Conservation (phyloP, 768 basidiomycete genomes). For the Cantharellus cinnabarinus region DNA sequence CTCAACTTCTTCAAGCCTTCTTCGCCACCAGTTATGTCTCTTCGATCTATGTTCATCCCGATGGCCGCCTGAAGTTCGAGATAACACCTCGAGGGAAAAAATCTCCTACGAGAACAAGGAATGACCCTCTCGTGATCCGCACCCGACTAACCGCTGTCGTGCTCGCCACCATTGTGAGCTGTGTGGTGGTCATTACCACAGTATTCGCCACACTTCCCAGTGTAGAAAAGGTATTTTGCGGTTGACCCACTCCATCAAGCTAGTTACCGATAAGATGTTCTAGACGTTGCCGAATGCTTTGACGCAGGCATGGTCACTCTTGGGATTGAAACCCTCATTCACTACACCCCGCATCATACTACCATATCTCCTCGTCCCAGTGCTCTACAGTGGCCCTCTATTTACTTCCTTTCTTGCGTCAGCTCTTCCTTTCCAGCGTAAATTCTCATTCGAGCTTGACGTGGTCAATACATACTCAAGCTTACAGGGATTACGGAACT, state of each 20-base stretch:
- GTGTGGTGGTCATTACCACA: slow-evolving; percentile 24
- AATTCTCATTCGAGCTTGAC: slow-evolving; percentile 26
- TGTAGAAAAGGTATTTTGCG: too few species aligned
- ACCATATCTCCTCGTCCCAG: slow-evolving; percentile 45
- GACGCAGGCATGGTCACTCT: background rate
- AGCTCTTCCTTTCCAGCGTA: slow-evolving; percentile 33
- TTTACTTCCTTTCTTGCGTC: slow-evolving; percentile 30
- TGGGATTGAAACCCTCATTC: slow-evolving; percentile 1
- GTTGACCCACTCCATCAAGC: too few species aligned
- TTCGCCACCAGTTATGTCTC: slow-evolving; percentile 60
- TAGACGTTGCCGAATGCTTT: background rate
- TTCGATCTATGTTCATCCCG: slow-evolving; percentile 56
- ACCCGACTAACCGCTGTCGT: slow-evolving; percentile 52
- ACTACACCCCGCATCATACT: slow-evolving; percentile 1
- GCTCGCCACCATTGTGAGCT: slow-evolving; percentile 38
- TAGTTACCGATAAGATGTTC: background rate
- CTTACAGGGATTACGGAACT: slow-evolving; percentile 53
- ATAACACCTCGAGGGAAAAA: slow-evolving; percentile 15
- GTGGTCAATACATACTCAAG: slow-evolving; percentile 25
- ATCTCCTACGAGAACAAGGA: slow-evolving; percentile 38
- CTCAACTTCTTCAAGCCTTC: slow-evolving; percentile 13
- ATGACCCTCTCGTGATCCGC: slow-evolving; percentile 72
- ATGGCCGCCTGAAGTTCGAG: slow-evolving; percentile 35
- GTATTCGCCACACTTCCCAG: too few species aligned
- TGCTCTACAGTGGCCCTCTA: slow-evolving; percentile 61